Conservation (phyloP, 1,139 yeast genomes). For the Spathaspora jeffriesii region DNA sequence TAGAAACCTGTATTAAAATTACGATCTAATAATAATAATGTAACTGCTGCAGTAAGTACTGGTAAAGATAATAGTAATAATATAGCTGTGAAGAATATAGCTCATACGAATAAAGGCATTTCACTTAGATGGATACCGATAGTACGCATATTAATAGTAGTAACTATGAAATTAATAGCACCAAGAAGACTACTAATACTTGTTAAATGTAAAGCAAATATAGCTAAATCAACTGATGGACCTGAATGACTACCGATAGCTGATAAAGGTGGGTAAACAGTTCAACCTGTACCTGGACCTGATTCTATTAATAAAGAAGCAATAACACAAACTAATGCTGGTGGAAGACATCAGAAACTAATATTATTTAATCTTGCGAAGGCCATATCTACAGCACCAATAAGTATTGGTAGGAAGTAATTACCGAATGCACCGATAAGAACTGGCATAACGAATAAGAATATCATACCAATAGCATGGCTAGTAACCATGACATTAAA, state of each 20-base stretch:
- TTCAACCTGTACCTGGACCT: background rate
- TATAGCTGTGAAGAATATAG: slow-evolving; percentile 1
- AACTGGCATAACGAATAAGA: slow-evolving; percentile 16
- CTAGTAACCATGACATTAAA: slow-evolving; percentile 17
- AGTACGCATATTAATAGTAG: background rate
- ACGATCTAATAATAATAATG: slow-evolving; percentile 12
- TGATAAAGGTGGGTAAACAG: background rate
- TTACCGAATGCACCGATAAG: slow-evolving; percentile 17
- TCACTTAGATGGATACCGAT: background rate
- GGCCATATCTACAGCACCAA: slow-evolving; percentile 3
- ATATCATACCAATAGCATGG: slow-evolving; percentile 17
- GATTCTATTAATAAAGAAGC: background rate
- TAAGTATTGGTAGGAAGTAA: slow-evolving; percentile 4
- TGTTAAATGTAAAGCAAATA: background rate
- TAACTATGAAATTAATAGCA: background rate
- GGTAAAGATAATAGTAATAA: slow-evolving; percentile 11
- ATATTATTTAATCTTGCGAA: slow-evolving; percentile 11
- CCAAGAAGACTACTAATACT: background rate
- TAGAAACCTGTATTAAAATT: slow-evolving; percentile 15
- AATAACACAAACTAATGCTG: background rate
- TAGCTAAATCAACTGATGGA: background rate
- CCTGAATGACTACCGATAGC: background rate
- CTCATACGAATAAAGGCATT: background rate
- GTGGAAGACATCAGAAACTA: background rate
- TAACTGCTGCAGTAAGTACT: slow-evolving; percentile 14